phyloP scores from a whole-genome alignment of 768 basidiomycete genomes.

The Pulveroboletus sp. region DNA sequence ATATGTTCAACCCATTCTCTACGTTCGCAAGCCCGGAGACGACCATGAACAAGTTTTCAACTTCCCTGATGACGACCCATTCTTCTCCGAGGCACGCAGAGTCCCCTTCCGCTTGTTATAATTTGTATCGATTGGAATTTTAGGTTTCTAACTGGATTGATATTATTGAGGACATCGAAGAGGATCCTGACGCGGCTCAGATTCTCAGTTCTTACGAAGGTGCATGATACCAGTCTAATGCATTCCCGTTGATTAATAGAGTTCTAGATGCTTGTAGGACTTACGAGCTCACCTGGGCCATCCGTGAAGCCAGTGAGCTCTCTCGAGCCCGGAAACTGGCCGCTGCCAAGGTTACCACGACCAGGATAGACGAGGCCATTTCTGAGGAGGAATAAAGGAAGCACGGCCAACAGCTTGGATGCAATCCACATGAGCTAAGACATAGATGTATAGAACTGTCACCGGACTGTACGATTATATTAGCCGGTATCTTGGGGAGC shows the following conservation, averaged over 20 bases:
- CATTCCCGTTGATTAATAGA: neutral
- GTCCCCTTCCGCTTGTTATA: neutral
- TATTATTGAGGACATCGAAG: conserved; percentile 84
- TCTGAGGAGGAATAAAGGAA: conserved; percentile 24
- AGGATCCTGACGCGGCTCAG: conserved; percentile 71
- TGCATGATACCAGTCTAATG: conserved; percentile 20
- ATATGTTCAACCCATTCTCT: conserved; percentile 86
- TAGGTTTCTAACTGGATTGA: conserved; percentile 82
- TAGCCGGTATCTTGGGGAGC: neutral
- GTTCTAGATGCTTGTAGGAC: conserved; percentile 74
- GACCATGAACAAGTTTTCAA: conserved; percentile 65
- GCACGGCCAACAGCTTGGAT: neutral
- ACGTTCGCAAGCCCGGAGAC: conserved; percentile 79
- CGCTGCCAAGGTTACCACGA: conserved; percentile 29
- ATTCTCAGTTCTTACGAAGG: conserved; percentile 87
- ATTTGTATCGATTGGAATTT: neutral
- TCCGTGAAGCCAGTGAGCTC: conserved; percentile 72
- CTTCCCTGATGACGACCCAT: conserved; percentile 84
- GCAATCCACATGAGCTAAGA: neutral
- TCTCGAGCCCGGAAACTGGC: conserved; percentile 47
- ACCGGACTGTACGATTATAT: neutral
- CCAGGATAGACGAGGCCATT: conserved; percentile 24
- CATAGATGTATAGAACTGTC: neutral
- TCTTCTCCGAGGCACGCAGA: conserved; percentile 75
- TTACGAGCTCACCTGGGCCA: conserved; percentile 93